phyloP scores from a whole-genome alignment of 768 basidiomycete species.

The Amanita fuliginea region DNA sequence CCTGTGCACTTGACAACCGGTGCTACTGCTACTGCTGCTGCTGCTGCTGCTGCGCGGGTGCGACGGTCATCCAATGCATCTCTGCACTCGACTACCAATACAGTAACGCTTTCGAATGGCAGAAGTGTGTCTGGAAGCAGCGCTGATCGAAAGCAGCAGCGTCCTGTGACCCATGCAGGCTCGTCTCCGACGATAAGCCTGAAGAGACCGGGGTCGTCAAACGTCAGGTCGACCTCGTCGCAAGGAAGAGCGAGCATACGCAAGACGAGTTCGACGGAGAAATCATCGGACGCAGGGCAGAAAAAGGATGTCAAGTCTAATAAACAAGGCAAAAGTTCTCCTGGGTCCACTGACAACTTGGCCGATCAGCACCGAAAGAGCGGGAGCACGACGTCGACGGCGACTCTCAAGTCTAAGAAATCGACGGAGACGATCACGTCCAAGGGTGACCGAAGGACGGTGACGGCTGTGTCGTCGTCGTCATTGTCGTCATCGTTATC shows the following conservation, averaged over 20 bases:
- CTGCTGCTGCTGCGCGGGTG: background rate
- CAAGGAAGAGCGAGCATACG: background rate
- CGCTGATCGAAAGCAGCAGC: background rate
- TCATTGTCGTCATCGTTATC: too few relatives aligned
- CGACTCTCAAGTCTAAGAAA: constrained; percentile 28
- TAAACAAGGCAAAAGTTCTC: background rate
- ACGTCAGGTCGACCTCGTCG: background rate
- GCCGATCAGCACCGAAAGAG: constrained; percentile 32
- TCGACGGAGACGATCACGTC: constrained; percentile 38
- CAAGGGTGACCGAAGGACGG: constrained; percentile 8
- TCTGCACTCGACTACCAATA: background rate
- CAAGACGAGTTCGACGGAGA: background rate
- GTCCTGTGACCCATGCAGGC: background rate
- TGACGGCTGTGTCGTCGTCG: background rate
- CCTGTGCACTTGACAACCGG: background rate
- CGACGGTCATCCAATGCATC: constrained; percentile 2
- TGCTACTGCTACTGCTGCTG: background rate
- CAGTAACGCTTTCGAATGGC: background rate
- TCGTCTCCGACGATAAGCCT: too few relatives aligned
- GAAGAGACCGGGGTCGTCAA: too few relatives aligned
- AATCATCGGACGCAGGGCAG: background rate
- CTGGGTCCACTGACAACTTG: background rate
- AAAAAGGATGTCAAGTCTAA: constrained; percentile 1
- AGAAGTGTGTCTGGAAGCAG: background rate
- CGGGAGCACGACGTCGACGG: constrained; percentile 30